Percentiles rank a stretch among this genome's conserved stretches.
Evolutionary conservation across 2,329 filamentous ascomycete genomes (phyloP).

Genomic region (Salinomyces thailandicus): DNA sequence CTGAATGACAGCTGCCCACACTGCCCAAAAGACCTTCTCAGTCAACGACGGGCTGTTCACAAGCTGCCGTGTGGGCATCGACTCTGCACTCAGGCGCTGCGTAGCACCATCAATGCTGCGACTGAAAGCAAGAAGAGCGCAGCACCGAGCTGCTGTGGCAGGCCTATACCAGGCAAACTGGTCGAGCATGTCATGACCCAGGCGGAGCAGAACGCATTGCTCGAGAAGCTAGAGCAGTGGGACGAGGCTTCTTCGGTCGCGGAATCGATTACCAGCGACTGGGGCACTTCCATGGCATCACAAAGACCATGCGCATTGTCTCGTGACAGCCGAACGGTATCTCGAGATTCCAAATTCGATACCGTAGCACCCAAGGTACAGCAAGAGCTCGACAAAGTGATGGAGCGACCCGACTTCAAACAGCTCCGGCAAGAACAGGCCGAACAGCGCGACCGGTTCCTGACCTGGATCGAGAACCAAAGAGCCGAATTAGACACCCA

Average conservation of each 20-base stretch:
- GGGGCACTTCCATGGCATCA: slow-evolving; percentile 5
- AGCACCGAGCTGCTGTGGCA: slow-evolving; percentile 32
- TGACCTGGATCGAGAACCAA: slow-evolving; percentile 17
- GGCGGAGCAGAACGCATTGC: slow-evolving; percentile 28
- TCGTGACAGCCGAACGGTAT: slow-evolving; percentile 8
- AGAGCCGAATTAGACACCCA: slow-evolving; percentile 12
- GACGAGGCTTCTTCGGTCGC: slow-evolving; percentile 18
- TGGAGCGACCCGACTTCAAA: slow-evolving; percentile 18
- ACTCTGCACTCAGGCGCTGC: slow-evolving; percentile 24
- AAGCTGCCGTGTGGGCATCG: slow-evolving; percentile 26
- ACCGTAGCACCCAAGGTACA: slow-evolving; percentile 7
- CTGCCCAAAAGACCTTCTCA: slow-evolving; percentile 19
- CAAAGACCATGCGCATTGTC: slow-evolving; percentile 3
- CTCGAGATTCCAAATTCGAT: slow-evolving; percentile 11
- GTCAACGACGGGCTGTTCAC: slow-evolving; percentile 21
- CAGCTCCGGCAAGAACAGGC: slow-evolving; percentile 17
- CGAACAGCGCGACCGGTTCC: slow-evolving; percentile 22
- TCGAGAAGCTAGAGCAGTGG: slow-evolving; percentile 24
- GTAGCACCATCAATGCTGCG: slow-evolving; percentile 28
- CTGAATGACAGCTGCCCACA: slow-evolving; percentile 22
- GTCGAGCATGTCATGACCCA: slow-evolving; percentile 30
- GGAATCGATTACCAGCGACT: slow-evolving; percentile 8
- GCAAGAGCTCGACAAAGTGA: slow-evolving; percentile 12
- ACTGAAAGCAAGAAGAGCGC: slow-evolving; percentile 21
- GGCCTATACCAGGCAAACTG: slow-evolving; percentile 29